phyloP scores from a whole-genome alignment of 352 stramenopile genomes.

The Salisapilia sapeloensis region DNA sequence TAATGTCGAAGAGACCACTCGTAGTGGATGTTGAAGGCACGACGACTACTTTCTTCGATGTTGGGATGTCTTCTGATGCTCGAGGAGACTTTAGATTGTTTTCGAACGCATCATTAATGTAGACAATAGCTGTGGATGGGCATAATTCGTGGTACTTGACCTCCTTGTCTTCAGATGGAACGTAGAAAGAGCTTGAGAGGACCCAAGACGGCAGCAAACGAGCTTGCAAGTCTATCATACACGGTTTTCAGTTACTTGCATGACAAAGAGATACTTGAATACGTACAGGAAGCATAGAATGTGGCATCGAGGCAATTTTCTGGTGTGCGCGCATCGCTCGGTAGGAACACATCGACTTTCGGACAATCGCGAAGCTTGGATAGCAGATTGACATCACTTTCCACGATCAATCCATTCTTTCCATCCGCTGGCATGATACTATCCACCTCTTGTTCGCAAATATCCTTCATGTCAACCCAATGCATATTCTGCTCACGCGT shows the following conservation, averaged over 20 bases:
- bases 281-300: slow-evolving; percentile 49
- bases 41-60: too few relatives aligned
- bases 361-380: slow-evolving; percentile 28
- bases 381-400: slow-evolving; percentile 16
- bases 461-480: too few relatives aligned
- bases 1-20: too few relatives aligned
- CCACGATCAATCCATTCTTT: too few relatives aligned
- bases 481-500: too few relatives aligned
- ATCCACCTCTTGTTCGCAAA: too few relatives aligned
- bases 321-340: slow-evolving; percentile 14
- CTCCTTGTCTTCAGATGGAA: slow-evolving; percentile 2
- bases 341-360: slow-evolving; percentile 42
- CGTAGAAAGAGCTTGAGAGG: slow-evolving; percentile 8
- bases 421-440: too few relatives aligned
- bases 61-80: too few relatives aligned
- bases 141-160: slow-evolving; percentile 21
- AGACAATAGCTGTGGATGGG: slow-evolving; percentile 8
- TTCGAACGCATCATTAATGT: slow-evolving; percentile 29
- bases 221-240: slow-evolving; percentile 5
- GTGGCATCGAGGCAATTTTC: slow-evolving; percentile 54
- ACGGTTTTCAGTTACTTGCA: too few relatives aligned
- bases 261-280: too few relatives aligned
- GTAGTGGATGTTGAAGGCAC: too few relatives aligned
- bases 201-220: slow-evolving; percentile 20
- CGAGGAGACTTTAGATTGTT: too few relatives aligned